A percentile compares a stretch with the other conserved stretches of the same genome.
phyloP scores from a whole-genome alignment of 805 yeast genomes.

The Lipomyces sp. region DNA sequence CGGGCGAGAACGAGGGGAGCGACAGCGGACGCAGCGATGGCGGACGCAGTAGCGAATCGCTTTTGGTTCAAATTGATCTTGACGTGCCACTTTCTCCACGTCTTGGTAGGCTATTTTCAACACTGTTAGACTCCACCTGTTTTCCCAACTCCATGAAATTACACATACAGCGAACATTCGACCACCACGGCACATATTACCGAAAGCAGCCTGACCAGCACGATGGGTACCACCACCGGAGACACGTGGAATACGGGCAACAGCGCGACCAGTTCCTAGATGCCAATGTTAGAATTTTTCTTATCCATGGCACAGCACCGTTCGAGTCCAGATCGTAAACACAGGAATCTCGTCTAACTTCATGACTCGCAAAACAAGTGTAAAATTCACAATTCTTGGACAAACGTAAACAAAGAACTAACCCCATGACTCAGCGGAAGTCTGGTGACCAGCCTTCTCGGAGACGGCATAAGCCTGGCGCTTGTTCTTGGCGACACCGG shows the following conservation, averaged over 20 bases:
- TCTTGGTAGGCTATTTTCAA: slow-evolving; percentile 78
- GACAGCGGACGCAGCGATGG: slow-evolving; percentile 98
- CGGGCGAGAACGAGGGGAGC: slow-evolving; percentile 98
- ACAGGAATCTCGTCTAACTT: neutral
- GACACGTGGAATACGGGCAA: slow-evolving; percentile 99
- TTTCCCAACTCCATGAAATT: neutral
- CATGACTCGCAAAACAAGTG: neutral
- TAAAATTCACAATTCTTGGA: neutral
- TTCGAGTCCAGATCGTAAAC: neutral
- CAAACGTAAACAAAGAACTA: slow-evolving; percentile 4
- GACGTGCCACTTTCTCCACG: slow-evolving; percentile 99
- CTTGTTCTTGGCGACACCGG: slow-evolving; percentile 99
- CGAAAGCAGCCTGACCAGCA: slow-evolving; percentile 99
- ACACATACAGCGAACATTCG: slow-evolving; percentile 86
- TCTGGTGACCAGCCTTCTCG: slow-evolving; percentile 99
- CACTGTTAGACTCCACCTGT: neutral
- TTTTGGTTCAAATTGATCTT: slow-evolving; percentile 99
- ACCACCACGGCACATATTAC: slow-evolving; percentile 99
- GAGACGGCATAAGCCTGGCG: slow-evolving; percentile 99
- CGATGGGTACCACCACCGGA: slow-evolving; percentile 99
- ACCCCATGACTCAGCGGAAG: slow-evolving; percentile 99
- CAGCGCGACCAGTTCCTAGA: slow-evolving; percentile 95
- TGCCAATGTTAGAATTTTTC: slow-evolving; percentile 1
- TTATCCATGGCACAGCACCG: neutral
- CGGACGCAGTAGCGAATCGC: slow-evolving; percentile 99